These are phyloP conservation scores for Clavispora fructus DNA, from an alignment of 805 yeast species.

Conservation along the genomic window DNA sequence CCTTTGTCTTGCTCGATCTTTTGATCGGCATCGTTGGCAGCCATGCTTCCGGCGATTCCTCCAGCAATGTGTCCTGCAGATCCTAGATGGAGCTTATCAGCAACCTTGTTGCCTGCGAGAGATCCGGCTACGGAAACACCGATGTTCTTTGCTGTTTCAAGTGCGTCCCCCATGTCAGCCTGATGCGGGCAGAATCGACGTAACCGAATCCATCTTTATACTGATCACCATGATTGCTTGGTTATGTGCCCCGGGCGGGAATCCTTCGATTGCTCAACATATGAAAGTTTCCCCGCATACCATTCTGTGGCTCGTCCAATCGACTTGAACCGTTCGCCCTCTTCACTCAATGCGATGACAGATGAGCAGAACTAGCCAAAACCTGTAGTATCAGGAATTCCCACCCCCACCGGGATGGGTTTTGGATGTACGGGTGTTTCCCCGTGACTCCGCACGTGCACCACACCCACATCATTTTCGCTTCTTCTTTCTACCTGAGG, in stretches of 20 bases:
- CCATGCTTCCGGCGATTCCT: slow-evolving; percentile 29
- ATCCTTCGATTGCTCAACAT: not conserved
- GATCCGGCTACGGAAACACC: slow-evolving; percentile 34
- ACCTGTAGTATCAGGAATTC: too few species aligned
- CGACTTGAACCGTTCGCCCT: too few species aligned
- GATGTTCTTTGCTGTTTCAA: slow-evolving; percentile 26
- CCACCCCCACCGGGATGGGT: too few species aligned
- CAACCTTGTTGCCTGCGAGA: slow-evolving; percentile 35
- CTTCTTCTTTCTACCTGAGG: not conserved
- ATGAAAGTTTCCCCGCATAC: not conserved
- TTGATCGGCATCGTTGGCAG: slow-evolving; percentile 29
- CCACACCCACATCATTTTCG: not conserved
- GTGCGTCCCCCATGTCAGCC: slow-evolving; percentile 10
- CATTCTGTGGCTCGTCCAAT: too few species aligned
- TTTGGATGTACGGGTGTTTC: not conserved
- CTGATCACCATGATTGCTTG: slow-evolving; percentile 1
- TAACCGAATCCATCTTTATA: too few species aligned
- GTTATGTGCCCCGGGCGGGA: slow-evolving; percentile 2
- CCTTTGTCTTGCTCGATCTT: slow-evolving; percentile 19
- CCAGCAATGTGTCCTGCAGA: slow-evolving; percentile 30
- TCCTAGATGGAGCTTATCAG: slow-evolving; percentile 28
- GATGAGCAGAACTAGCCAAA: too few species aligned
- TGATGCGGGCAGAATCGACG: too few species aligned
- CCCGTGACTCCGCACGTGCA: not conserved
- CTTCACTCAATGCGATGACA: too few species aligned